Evolutionary conservation across 2,329 filamentous ascomycete genomes (phyloP).

Genomic region (Trematosphaeria pertusa): DNA sequence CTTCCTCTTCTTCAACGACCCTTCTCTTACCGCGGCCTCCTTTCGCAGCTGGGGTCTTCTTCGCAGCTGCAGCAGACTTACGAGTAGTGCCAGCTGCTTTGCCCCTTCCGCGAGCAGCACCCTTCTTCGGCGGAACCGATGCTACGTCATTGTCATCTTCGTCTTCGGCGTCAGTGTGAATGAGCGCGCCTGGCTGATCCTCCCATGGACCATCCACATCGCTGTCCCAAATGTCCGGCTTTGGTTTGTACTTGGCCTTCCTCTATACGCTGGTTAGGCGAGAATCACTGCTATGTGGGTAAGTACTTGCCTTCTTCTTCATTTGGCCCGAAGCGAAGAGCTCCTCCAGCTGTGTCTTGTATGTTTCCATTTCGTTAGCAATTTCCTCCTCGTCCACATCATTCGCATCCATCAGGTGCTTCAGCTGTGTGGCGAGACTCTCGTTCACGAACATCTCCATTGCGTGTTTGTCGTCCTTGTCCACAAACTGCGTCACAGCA

Average conservation of each 20-base stretch:
- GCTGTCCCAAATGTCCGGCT: constrained; percentile 84
- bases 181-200: constrained; percentile 73
- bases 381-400: constrained; percentile 74
- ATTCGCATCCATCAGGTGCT: constrained; percentile 58
- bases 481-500: constrained; percentile 89
- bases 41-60: constrained; percentile 44
- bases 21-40: constrained; percentile 50
- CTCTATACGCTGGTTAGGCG: constrained; percentile 45
- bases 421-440: constrained; percentile 52
- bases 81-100: constrained; percentile 50
- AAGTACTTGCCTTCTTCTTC: constrained; percentile 51
- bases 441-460: constrained; percentile 65
- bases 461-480: constrained; percentile 93
- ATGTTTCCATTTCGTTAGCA: constrained; percentile 74
- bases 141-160: constrained; percentile 48
- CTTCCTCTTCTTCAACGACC: constrained; percentile 52
- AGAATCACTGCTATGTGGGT: constrained; percentile 16
- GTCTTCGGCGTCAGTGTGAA: constrained; percentile 59
- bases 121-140: constrained; percentile 45
- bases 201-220: constrained; percentile 88
- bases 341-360: constrained; percentile 73
- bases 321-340: constrained; percentile 71
- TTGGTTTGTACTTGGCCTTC: constrained; percentile 71
- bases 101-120: constrained; percentile 54
- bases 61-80: constrained; percentile 32